These are phyloP conservation scores for Mycena belliarum DNA, from an alignment of 768 basidiomycete species.

Conservation along the genomic window DNA sequence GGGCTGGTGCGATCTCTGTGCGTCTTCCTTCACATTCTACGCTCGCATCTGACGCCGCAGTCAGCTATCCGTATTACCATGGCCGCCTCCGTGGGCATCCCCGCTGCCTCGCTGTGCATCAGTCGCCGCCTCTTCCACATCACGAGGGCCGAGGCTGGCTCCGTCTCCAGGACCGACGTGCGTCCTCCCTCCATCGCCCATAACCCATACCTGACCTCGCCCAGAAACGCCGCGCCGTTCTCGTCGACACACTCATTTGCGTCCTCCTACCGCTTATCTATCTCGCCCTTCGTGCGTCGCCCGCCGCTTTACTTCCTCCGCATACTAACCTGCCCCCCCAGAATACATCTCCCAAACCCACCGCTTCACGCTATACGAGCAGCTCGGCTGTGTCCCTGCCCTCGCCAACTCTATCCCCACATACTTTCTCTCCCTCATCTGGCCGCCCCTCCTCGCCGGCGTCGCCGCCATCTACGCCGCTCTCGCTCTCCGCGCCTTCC, in stretches of 20 bases:
- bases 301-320: neutral
- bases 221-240: constrained; percentile 41
- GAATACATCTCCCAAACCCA: constrained; percentile 50
- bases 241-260: constrained; percentile 48
- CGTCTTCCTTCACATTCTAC: constrained; percentile 1
- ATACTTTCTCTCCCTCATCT: constrained; percentile 34
- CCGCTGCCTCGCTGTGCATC: neutral
- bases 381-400: constrained; percentile 42
- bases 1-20: constrained; percentile 70
- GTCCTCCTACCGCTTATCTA: constrained; percentile 33
- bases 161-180: constrained; percentile 35
- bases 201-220: constrained; percentile 10
- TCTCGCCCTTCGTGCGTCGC: neutral
- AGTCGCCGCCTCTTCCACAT: constrained; percentile 24
- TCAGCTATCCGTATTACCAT: neutral
- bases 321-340: constrained; percentile 11
- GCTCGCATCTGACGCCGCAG: neutral
- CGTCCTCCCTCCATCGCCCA: constrained; percentile 24
- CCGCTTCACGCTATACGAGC: constrained; percentile 45
- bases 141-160: constrained; percentile 27
- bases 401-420: constrained; percentile 35
- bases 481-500: constrained; percentile 33
- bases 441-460: constrained; percentile 28
- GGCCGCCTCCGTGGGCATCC: neutral
- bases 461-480: constrained; percentile 21